Evolutionary conservation across 1,284 basidiomycete species (phyloP).

Genomic region (Schizophyllum amplum): DNA sequence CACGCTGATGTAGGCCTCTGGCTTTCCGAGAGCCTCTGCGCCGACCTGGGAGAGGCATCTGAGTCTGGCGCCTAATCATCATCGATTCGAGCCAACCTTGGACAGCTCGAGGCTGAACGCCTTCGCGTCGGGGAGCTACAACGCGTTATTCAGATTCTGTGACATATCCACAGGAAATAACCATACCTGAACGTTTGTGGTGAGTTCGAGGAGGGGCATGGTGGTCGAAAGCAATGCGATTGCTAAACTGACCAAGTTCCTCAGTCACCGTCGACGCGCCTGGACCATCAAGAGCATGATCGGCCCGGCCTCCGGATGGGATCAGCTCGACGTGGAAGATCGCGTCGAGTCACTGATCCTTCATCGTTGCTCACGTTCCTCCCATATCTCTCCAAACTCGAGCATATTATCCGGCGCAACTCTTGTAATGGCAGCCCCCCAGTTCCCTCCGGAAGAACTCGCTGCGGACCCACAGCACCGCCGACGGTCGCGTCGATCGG

Average conservation of each 20-base stretch:
- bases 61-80: neutral
- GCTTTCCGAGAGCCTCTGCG: conserved; percentile 44
- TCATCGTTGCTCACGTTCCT: neutral
- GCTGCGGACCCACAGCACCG: conserved; percentile 16
- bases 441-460: conserved; percentile 14
- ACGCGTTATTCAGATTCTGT: neutral
- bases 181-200: conserved; percentile 1
- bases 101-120: conserved; percentile 53
- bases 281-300: too few relatives aligned
- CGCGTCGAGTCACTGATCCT: neutral
- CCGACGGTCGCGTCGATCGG: conserved; percentile 11
- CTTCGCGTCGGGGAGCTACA: conserved; percentile 40
- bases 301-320: too few relatives aligned
- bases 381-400: neutral
- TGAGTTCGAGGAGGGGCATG: conserved; percentile 5
- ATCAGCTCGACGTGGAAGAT: too few relatives aligned
- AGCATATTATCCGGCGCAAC: neutral
- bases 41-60: conserved; percentile 27
- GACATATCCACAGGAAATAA: neutral
- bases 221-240: neutral
- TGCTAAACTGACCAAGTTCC: too few relatives aligned
- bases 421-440: neutral
- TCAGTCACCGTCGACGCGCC: too few relatives aligned
- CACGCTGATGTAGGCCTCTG: conserved; percentile 42
- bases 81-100: conserved; percentile 30